Base-by-base conservation (phyloP, 345 rosid genomes). In the Eucalyptus tenuipes region DNA sequence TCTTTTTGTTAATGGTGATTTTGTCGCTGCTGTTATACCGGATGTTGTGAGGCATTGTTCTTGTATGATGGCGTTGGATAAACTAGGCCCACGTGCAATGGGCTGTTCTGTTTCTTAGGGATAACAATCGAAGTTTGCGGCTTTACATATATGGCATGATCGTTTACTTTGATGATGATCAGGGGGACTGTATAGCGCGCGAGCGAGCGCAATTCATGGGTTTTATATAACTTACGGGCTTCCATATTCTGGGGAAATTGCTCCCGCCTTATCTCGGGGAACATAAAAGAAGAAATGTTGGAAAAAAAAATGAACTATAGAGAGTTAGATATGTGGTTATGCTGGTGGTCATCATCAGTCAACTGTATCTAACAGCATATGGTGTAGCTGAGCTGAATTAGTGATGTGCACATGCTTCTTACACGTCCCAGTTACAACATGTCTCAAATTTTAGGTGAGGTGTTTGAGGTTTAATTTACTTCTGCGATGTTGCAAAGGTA, bases 171-270 rank as follows among this genome's bases (percentile, higher is more conserved):
- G 25, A n/a, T 31, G 42, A 71, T 71, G 14, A 71, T 71, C 7
- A 18, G 7, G 27, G 81, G 7, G 3, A 33, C 45, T 37, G 81
- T 5, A 68, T n/a, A n/a, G 8, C 7, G 4, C 18, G 14, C 0
- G 37, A 0, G 37, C 11, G 2, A 6, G 7, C 10, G 0, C 10
- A 14, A 37, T 71, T 37, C 45, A 2, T 37, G 25, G 81, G 25
- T 71, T 71, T 18, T 71, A 71, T 71, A 71, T 71, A 37, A 37
- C 45, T 71, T 10, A 5, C 14, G 5, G 7, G 27, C 45, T 71
- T 37, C 27, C 27, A 37, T 71, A 37, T 71, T 10, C 45, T 10
- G 45, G 81, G 27, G 45, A 71, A 37, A 37, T 71, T 71, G 13
- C 81, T 71, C 45, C 14, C 1, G 3, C 27, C 45, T 18, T 71